Evolutionary conservation across 139 green algal species (phyloP).

Genomic region (Asterochloris erici): DNA sequence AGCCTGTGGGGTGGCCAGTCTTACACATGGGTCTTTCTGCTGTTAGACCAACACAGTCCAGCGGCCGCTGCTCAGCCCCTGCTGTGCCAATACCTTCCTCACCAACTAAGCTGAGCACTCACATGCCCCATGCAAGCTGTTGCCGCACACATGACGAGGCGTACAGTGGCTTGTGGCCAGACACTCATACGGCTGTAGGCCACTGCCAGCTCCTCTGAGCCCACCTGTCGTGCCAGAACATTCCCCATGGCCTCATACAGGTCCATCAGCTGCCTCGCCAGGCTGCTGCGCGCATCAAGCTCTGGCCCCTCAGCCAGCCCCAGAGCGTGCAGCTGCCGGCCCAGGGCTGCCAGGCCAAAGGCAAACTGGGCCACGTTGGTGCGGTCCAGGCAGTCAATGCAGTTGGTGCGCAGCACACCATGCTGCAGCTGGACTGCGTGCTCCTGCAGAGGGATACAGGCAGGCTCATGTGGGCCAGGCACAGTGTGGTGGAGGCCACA

Average conservation of each 20-base stretch:
- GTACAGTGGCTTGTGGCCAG: too few species aligned
- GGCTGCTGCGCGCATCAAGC: conserved; percentile 52
- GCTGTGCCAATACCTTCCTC: too few species aligned
- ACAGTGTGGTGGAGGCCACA: background rate
- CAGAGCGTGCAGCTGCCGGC: conserved; percentile 70
- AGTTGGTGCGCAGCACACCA: conserved; percentile 90
- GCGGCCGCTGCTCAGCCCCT: too few species aligned
- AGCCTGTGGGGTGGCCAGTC: too few species aligned
- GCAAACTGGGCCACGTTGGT: conserved; percentile 95
- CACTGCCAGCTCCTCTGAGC: background rate
- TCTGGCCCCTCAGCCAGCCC: conserved; percentile 35
- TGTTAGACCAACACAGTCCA: too few species aligned
- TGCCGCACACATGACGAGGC: too few species aligned
- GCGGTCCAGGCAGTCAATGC: conserved; percentile 96
- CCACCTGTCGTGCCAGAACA: conserved; percentile 62
- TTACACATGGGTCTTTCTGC: too few species aligned
- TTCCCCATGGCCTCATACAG: conserved; percentile 93
- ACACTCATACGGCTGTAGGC: too few species aligned
- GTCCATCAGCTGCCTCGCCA: conserved; percentile 76
- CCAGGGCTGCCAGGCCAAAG: conserved; percentile 70
- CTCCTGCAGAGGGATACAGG: conserved; percentile 2
- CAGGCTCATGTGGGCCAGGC: background rate
- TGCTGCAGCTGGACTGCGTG: conserved; percentile 36
- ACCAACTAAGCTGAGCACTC: too few species aligned
- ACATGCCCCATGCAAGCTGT: too few species aligned